Evolutionary conservation across 2,329 filamentous ascomycete species (phyloP).

Genomic region (Pyrenophora seminiperda): DNA sequence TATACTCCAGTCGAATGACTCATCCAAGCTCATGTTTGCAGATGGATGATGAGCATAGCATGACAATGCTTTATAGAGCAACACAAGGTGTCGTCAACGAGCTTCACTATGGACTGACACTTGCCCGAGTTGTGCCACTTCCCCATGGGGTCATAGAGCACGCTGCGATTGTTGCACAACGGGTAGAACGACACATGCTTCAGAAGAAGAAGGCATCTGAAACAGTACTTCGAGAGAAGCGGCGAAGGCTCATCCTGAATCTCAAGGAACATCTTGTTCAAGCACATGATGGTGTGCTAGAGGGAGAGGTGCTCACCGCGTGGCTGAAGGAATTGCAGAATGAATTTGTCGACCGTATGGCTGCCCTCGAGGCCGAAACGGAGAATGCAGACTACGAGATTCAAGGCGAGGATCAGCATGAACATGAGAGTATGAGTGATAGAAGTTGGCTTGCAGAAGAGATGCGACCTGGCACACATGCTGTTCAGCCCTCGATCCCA

Average conservation of each 20-base stretch:
- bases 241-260: slow-evolving; percentile 73
- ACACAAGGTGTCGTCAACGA: slow-evolving; percentile 71
- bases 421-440: slow-evolving; percentile 20
- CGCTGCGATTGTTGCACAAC: slow-evolving; percentile 69
- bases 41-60: slow-evolving; percentile 60
- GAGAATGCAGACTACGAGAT: slow-evolving; percentile 15
- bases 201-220: slow-evolving; percentile 64
- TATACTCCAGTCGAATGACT: not conserved
- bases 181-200: slow-evolving; percentile 63
- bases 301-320: slow-evolving; percentile 64
- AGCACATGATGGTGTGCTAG: slow-evolving; percentile 67
- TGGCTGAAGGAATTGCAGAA: slow-evolving; percentile 72
- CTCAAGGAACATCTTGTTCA: slow-evolving; percentile 75
- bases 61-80: slow-evolving; percentile 89
- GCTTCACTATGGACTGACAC: slow-evolving; percentile 79
- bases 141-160: slow-evolving; percentile 69
- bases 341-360: slow-evolving; percentile 77
- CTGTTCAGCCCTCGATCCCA: slow-evolving; percentile 29
- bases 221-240: slow-evolving; percentile 63
- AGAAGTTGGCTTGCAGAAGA: slow-evolving; percentile 13
- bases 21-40: slow-evolving; percentile 11
- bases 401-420: slow-evolving; percentile 19
- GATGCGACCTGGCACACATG: slow-evolving; percentile 19
- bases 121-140: slow-evolving; percentile 76
- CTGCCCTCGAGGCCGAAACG: slow-evolving; percentile 62